Conservation (phyloP, 1,139 yeast genomes). For the Taiozyma onychis region DNA sequence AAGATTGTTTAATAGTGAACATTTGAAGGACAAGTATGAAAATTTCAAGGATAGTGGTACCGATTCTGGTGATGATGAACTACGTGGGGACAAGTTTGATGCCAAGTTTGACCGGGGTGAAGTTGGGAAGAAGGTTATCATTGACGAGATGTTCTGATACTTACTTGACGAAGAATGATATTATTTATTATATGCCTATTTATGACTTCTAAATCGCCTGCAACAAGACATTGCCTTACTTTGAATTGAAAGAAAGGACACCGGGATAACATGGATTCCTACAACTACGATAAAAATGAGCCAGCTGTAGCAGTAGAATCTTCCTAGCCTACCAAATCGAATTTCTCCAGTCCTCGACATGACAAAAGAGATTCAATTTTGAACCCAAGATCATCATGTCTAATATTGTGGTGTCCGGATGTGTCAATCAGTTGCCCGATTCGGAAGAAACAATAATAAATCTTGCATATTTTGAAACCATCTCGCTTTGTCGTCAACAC, state of each 20-base stretch:
- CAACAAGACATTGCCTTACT: too few relatives aligned
- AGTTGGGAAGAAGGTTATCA: slow-evolving; percentile 31
- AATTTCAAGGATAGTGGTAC: slow-evolving; percentile 5
- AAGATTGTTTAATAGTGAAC: slow-evolving; percentile 14
- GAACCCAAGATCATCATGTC: background rate
- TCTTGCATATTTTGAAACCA: background rate
- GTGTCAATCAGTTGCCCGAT: slow-evolving; percentile 13
- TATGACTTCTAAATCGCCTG: background rate
- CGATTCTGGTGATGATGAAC: slow-evolving; percentile 1
- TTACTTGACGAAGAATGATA: background rate
- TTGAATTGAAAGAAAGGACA: too few relatives aligned
- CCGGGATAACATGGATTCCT: too few relatives aligned
- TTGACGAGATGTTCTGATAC: slow-evolving; percentile 10
- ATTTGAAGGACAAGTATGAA: slow-evolving; percentile 18
- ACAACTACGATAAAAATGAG: too few relatives aligned
- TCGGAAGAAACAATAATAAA: slow-evolving; percentile 13
- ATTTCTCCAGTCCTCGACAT: background rate
- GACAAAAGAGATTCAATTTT: background rate
- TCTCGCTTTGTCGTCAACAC: background rate
- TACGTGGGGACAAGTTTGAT: slow-evolving; percentile 22
- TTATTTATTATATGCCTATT: background rate
- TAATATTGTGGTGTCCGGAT: background rate
- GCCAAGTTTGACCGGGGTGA: slow-evolving; percentile 33
- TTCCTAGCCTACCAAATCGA: too few relatives aligned
- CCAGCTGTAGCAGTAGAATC: too few relatives aligned